phyloP scores from a whole-genome alignment of 1,284 basidiomycete species.

The Ceratobasidium papillatum region DNA sequence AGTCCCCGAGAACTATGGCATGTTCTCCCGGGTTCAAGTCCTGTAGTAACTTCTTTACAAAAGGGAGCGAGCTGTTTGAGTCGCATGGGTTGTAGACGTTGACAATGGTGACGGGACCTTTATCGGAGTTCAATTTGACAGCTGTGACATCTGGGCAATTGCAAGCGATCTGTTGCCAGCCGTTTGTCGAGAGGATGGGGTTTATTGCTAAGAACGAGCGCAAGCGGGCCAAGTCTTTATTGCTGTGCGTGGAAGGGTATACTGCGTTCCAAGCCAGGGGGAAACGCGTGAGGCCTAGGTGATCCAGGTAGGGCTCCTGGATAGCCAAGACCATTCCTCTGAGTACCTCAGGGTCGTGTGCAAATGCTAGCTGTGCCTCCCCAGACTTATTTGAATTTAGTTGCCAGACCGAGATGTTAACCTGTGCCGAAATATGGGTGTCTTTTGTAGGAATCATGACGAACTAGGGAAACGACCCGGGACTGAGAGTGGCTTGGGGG shows the following conservation, averaged over 20 bases:
- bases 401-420: neutral
- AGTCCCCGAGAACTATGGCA: neutral
- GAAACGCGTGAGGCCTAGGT: neutral
- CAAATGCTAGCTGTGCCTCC: neutral
- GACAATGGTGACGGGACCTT: neutral
- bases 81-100: neutral
- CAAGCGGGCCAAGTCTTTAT: neutral
- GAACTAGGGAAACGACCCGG: neutral
- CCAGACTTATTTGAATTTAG: neutral
- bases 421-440: neutral
- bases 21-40: no score
- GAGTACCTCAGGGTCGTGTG: neutral
- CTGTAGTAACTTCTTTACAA: neutral
- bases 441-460: neutral
- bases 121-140: neutral
- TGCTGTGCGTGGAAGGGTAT: neutral
- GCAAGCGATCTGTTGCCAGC: neutral
- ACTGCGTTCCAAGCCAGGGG: neutral
- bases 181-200: neutral
- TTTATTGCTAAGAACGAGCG: neutral
- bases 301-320: neutral
- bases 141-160: neutral
- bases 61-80: neutral
- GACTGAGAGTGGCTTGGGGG: no score
- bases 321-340: neutral